Base-by-base conservation (phyloP, 2,329 filamentous ascomycete genomes). In the Hymenoscyphus linearis region DNA sequence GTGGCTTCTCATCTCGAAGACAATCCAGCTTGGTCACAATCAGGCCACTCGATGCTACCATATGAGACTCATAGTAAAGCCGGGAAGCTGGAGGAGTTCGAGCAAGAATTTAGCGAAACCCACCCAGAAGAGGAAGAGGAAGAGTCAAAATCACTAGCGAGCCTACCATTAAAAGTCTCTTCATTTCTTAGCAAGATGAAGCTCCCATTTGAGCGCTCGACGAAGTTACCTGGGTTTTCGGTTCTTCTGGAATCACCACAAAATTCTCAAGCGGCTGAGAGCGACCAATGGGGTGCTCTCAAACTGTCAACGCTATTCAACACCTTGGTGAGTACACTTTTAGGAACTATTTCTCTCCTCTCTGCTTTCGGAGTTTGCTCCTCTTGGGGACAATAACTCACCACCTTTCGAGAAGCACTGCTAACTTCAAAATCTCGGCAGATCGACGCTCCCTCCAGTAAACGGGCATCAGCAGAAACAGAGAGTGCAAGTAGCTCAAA, bases 1-100 rank as follows among this genome's bases (percentile, higher is more conserved):
- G 80, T 87, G 0, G 88, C 87, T 2, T 80, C 84, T 52, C 91
- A 92, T 68, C 74, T 93, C 10, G 88, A 87, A 4, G 85, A 89
- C 68, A 79, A 81, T 63, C 63, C 76, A n/a, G 76, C 72, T 10
- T 74, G 74, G 65, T 80, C 75, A 7, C 69, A 72, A 6, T 80
- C 82, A 1, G 72, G 77, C 22, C 73, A 83, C 12, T 80, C 83
- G 2, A 78, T 80, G 66, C 73, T 87, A 55, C 83, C 82, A 1
- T 87, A 85, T 65, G 77, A 78, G 65, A 76, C 82, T 53, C 78
- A 85, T 40, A 79, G 81, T 67, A 76, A 80, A 67, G 83, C 80
- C 57, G 84, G 83, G 6, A 80, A 80, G 63, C 69, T 82, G 52
- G 77, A 80, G 12, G 79, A 80, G 47, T 76, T 78, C 7, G 75